Base-by-base conservation (phyloP, 2,329 filamentous ascomycete genomes). In the Cercospora janseana region DNA sequence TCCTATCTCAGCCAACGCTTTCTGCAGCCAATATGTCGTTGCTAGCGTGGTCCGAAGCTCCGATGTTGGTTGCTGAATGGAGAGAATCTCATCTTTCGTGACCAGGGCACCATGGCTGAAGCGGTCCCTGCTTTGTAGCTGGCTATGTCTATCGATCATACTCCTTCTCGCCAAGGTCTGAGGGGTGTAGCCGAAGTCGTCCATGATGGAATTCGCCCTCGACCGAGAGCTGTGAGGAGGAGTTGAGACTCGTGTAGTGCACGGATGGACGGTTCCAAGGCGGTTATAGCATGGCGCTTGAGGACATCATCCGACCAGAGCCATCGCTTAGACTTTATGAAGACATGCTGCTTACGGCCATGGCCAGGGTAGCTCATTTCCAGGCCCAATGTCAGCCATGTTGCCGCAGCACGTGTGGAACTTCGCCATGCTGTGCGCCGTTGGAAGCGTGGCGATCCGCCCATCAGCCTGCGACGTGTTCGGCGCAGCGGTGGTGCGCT, bases 21-120 rank as follows among this genome's bases (percentile, higher is more conserved):
- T 46, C 21, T 49, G 51, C 24, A 57, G 23, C 56, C 56, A 59
- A 51, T 51, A 51, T 26, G 48, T 52, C 21, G 50, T 52, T 27
- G 51, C 48, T 18, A 58, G 51, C 12, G 44, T 45, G 27, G 46
- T 56, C 13, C 53, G 37, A 28, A 42, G 37, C 41, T 56, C 56
- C 24, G 45, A 45, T n/a, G 28, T 34, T 26, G 53, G 54, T 28
- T 48, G 34, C 31, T 46, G 29, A 21, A 56, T 47, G 28, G 50
- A 48, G 29, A 38, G 51, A 43, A 56, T 44, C 26, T 56, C 47
- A 41, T 52, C 47, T 44, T 58, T 58, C 7, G 47, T 42, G 41
- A 52, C 53, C 41, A 43, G 53, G 45, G 48, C 51, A 35, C 48
- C 47, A 21, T 47, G 48, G 21, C 46, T 28, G 44, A 46, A 12